Evolutionary conservation across 2,329 filamentous ascomycete species (phyloP), one percentile per base, ranked within the genome.

Genomic region (Cercospora sp.): DNA sequence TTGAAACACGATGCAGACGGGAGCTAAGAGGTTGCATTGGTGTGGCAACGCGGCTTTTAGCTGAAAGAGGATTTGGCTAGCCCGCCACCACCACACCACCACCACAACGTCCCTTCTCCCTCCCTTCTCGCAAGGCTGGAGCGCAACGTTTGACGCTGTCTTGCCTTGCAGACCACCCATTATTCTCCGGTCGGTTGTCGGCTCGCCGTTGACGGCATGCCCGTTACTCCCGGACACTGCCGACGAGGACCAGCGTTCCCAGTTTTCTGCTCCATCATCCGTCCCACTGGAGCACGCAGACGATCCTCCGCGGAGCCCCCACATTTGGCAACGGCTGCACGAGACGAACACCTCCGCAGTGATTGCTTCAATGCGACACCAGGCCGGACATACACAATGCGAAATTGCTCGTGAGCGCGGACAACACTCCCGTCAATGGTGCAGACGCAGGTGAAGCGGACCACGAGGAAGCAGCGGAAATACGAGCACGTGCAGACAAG

Each of bases 11-110:
- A 28, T 53, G 49, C 49, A 53, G 49, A 16, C 49, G 53, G 53
- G 13, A 58, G 53, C 53, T 58, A 58, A 32, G 26, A 58, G 53
- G 53, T 32, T 30, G 53, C 45, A 51, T 51, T 58, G 53, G 53
- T 58, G 53, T 51, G 53, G 53, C 53, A 58, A 58, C 26, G 53
- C 53, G 53, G 21, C 45, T 51, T 51, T 18, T 49, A 24, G 18
- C 18, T 51, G 45, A 24, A 51, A 30, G 24, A 34, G 53, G 26
- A 13, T 26, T 30, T 18, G 16, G 21, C 21, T 32, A 12, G 53
- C 53, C 53, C 24, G 53, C 53, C 53, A 57, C 49, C 49, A 53
- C 18, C 21, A 18, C 53, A n/a, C 26, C 28, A 28, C 28, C 53
- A 57, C 26, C 53, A 32, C 53, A 10, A 34, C 53, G 12, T 16